Evolutionary conservation across 352 stramenopile genomes (phyloP), one percentile per base, ranked within the genome.

Genomic region (Pythium pyrilobum): DNA sequence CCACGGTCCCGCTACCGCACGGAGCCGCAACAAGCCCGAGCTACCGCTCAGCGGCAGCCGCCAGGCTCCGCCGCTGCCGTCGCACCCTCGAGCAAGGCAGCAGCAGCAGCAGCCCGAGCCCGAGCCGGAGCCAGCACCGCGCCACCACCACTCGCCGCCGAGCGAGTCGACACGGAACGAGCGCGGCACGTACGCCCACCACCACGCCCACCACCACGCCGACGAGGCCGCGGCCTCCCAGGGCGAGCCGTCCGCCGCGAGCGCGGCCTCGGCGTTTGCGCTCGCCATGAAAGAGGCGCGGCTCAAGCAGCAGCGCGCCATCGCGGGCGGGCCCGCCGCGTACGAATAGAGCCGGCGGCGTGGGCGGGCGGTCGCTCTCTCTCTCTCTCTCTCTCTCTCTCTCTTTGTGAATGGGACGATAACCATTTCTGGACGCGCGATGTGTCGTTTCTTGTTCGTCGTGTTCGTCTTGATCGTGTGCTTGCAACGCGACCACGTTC

Each of bases 251-350:
- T 61, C 67, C 0, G 74, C 74, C 29, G 72, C 65, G 18, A 68
- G 71, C 9, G 76, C 79, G 12, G 76, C 76, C 24, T 87, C 74
- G 2, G 79, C 79, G 10, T 89, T 89, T 62, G 79, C 79, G 27
- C 59, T 89, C 9, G 79, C 79, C 12, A 89, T 89, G 79, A 89
- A 89, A 55, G 74, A 89, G 55, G 76, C 79, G 31, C 73, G 79
- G 33, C 55, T 89, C 23, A 87, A 87, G 46, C 76, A 79, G 16
- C 79, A 89, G 34, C 59, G 59, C 24, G 59, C 59, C 8, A 67
- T 67, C 53, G 33, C 52, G 8, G 52, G 59, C 18, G 51, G 51
- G 3, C 31, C 47, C 8, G 20, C 33, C 37, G 34, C 52, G 42
- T 52, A 40, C 42, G 25, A 45, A 24, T 56, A 62, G 28, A 47